These are phyloP conservation scores for Aspergillus transmontanensis DNA, from an alignment of 2,329 filamentous ascomycete genomes.

Conservation along the genomic window DNA sequence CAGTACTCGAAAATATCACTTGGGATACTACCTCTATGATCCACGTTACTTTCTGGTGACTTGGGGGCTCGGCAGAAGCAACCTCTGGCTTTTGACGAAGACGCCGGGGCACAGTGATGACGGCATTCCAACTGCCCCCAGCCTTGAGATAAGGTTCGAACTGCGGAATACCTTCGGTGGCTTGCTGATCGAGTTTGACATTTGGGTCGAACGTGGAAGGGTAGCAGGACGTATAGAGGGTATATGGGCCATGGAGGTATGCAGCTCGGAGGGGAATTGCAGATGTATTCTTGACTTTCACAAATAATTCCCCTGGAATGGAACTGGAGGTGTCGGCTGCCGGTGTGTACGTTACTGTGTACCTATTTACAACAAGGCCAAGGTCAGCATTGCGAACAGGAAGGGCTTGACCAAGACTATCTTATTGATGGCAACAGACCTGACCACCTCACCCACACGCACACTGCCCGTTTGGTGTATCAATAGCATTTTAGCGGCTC, in stretches of 20 bases:
- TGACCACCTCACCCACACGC: slow-evolving; percentile 90
- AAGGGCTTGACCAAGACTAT: not conserved
- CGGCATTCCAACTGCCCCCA: slow-evolving; percentile 80
- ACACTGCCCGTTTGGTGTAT: slow-evolving; percentile 88
- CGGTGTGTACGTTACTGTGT: slow-evolving; percentile 89
- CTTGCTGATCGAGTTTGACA: slow-evolving; percentile 69
- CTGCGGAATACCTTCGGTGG: slow-evolving; percentile 76
- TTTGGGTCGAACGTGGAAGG: slow-evolving; percentile 83
- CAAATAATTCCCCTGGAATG: slow-evolving; percentile 74
- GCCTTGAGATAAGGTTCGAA: slow-evolving; percentile 98
- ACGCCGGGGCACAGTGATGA: slow-evolving; percentile 76
- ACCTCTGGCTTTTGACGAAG: slow-evolving; percentile 62
- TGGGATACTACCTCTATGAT: slow-evolving; percentile 89
- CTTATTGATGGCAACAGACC: slow-evolving; percentile 55
- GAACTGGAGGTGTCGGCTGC: slow-evolving; percentile 86
- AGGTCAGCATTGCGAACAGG: slow-evolving; percentile 6
- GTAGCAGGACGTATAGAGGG: slow-evolving; percentile 82
- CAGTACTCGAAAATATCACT: slow-evolving; percentile 88
- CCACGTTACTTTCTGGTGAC: slow-evolving; percentile 71
- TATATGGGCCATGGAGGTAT: slow-evolving; percentile 95
- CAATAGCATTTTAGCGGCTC: slow-evolving; percentile 70
- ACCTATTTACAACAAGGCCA: slow-evolving; percentile 44
- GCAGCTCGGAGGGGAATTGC: slow-evolving; percentile 89
- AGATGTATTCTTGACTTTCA: slow-evolving; percentile 90
- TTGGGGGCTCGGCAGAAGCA: slow-evolving; percentile 27